Evolutionary conservation across 768 basidiomycete species (phyloP), one percentile per base, ranked within the genome.

Genomic region (Suillus alpinus): DNA sequence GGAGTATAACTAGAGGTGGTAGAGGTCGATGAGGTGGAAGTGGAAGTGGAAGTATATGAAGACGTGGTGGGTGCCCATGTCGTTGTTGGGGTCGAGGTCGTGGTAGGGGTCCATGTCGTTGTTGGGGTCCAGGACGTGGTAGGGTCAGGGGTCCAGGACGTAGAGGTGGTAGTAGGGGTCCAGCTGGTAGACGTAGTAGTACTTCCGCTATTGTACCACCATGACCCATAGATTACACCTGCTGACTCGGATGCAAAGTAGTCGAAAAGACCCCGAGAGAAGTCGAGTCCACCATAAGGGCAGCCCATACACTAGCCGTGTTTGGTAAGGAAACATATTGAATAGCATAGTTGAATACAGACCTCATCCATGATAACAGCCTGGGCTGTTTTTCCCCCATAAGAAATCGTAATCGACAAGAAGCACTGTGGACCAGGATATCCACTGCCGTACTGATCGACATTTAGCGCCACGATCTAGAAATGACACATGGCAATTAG

Each of bases 351-450:
- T 18, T 18, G 10, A 20, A 56, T 16, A 49, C 67, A 63, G 55
- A 86, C 88, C 84, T 81, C 72, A 71, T 92, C 91, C 75, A 80
- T 78, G 66, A 93, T 83, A 1, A 64, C 71, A 4, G 91, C 91
- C 1, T 58, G 59, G 12, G 85, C 76, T 1, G 83, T 82, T 69
- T 84, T 86, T 60, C 89, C 89, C 40, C 78, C 77, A 67, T 79
- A 85, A 5, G 76, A 74, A 73, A 94, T 86, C 10, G 80, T 82
- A 64, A 94, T 87, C 20, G 64, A 66, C 68, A 82, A 74, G 69
- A 81, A 82, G 72, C 92, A 94, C 41, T 84, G 56, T 23, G 85
- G 83, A 1, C 88, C 84, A 6, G 90, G 88, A 71, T 84, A 89
- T 6, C 81, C 81, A 43, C 61, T 61, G 14, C 87, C 87, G 66